Evolutionary conservation across 2,329 filamentous ascomycete species (phyloP).

Genomic region (Nemania sp.): DNA sequence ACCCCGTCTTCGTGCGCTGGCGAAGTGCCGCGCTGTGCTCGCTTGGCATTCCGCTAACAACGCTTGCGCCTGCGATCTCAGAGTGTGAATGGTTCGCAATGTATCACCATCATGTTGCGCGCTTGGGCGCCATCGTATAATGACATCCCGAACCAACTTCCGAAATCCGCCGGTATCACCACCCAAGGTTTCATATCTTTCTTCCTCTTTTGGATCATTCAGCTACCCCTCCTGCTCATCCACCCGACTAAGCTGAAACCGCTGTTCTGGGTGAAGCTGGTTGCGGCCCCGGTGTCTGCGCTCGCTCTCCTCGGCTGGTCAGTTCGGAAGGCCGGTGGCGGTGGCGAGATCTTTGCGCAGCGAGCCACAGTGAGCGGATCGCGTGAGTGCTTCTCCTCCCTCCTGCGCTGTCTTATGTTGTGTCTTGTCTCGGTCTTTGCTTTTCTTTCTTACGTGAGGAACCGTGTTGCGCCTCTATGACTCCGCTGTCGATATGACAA

Average conservation of each 20-base stretch:
- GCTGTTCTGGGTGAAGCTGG: constrained; percentile 53
- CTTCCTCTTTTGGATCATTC: constrained; percentile 56
- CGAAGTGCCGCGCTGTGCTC: neutral
- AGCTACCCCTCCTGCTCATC: constrained; percentile 38
- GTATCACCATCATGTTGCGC: constrained; percentile 46
- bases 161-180: constrained; percentile 54
- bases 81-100: constrained; percentile 47
- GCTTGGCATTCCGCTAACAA: neutral
- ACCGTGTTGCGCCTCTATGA: neutral
- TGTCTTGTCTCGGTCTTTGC: neutral
- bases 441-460: neutral
- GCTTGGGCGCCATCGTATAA: constrained; percentile 60
- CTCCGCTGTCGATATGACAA: neutral
- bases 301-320: constrained; percentile 67
- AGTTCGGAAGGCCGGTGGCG: constrained; percentile 59
- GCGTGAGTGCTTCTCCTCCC: constrained; percentile 10
- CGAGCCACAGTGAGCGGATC: constrained; percentile 43
- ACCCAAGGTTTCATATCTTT: constrained; percentile 54
- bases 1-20: neutral
- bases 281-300: constrained; percentile 59
- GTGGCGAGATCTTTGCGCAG: constrained; percentile 45
- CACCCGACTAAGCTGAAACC: constrained; percentile 44
- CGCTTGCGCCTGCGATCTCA: neutral
- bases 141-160: constrained; percentile 55
- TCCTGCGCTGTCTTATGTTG: neutral